Conservation (phyloP, 768 basidiomycete species). For the Xerocomellus intermedius region DNA sequence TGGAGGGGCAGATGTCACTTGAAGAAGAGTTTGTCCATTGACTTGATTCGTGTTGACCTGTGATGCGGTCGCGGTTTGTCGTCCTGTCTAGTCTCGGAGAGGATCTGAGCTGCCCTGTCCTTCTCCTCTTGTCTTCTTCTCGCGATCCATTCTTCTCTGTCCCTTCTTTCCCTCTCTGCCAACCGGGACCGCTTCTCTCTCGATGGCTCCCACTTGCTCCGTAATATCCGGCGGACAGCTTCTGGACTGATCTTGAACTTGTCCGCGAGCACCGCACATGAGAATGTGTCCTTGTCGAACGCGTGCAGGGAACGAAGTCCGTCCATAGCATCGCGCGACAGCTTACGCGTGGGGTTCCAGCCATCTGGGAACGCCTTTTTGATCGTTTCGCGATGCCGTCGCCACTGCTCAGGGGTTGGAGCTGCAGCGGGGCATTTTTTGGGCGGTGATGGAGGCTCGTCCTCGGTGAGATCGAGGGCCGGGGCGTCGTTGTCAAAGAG, state of each 20-base stretch:
- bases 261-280: constrained; percentile 66
- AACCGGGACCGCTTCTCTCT: constrained; percentile 49
- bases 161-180: constrained; percentile 49
- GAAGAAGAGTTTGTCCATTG: constrained; percentile 43
- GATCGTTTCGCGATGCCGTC: constrained; percentile 49
- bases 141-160: constrained; percentile 39
- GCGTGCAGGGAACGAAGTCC: constrained; percentile 66
- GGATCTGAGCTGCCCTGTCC: constrained; percentile 35
- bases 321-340: constrained; percentile 84
- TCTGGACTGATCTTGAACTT: constrained; percentile 80
- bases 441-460: constrained; percentile 30
- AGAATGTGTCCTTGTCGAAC: constrained; percentile 62
- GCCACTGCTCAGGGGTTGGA: constrained; percentile 46
- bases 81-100: constrained; percentile 20
- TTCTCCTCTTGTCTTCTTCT: constrained; percentile 44
- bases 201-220: constrained; percentile 68
- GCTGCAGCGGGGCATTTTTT: constrained; percentile 13
- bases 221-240: constrained; percentile 75
- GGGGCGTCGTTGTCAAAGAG: constrained; percentile 19
- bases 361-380: constrained; percentile 58
- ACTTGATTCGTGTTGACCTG: constrained; percentile 23
- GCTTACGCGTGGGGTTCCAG: constrained; percentile 78
- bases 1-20: constrained; percentile 24
- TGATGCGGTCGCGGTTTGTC: constrained; percentile 12
- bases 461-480: constrained; percentile 28